Conservation (phyloP, 768 basidiomycete species). For the Termitomyces sp. region DNA sequence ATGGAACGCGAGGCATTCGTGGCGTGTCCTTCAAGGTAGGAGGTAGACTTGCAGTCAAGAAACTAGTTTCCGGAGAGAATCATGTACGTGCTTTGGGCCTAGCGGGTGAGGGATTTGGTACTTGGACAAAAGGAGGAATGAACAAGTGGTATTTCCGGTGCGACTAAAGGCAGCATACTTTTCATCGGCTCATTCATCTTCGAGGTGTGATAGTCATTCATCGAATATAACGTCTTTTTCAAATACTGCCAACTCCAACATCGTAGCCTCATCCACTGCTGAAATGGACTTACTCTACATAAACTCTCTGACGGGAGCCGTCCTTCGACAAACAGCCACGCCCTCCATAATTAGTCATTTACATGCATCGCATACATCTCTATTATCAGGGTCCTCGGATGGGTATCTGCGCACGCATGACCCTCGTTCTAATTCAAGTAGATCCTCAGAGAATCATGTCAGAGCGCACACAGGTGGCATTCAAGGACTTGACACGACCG, state of each 20-base stretch:
- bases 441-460: slow-evolving; percentile 51
- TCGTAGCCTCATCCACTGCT: slow-evolving; percentile 57
- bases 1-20: slow-evolving; percentile 57
- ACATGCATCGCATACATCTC: slow-evolving; percentile 57
- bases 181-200: slow-evolving; percentile 6
- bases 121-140: slow-evolving; percentile 81
- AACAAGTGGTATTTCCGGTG: slow-evolving; percentile 83
- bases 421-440: slow-evolving; percentile 56
- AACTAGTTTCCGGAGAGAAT: slow-evolving; percentile 74
- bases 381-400: slow-evolving; percentile 70
- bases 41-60: slow-evolving; percentile 64
- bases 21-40: slow-evolving; percentile 77
- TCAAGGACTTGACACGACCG: slow-evolving; percentile 75
- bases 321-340: slow-evolving; percentile 53
- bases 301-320: slow-evolving; percentile 69
- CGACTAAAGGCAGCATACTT: slow-evolving; percentile 21
- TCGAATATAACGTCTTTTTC: slow-evolving; percentile 37
- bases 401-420: slow-evolving; percentile 73
- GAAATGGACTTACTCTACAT: slow-evolving; percentile 64
- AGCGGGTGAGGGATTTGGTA: slow-evolving; percentile 65
- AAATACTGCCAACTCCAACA: slow-evolving; percentile 46
- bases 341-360: slow-evolving; percentile 64
- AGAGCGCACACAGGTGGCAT: slow-evolving; percentile 83
- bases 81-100: slow-evolving; percentile 66
- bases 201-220: slow-evolving; percentile 14